Conservation (phyloP, 2,329 filamentous ascomycete genomes). For the Paradendryphiella salina region DNA sequence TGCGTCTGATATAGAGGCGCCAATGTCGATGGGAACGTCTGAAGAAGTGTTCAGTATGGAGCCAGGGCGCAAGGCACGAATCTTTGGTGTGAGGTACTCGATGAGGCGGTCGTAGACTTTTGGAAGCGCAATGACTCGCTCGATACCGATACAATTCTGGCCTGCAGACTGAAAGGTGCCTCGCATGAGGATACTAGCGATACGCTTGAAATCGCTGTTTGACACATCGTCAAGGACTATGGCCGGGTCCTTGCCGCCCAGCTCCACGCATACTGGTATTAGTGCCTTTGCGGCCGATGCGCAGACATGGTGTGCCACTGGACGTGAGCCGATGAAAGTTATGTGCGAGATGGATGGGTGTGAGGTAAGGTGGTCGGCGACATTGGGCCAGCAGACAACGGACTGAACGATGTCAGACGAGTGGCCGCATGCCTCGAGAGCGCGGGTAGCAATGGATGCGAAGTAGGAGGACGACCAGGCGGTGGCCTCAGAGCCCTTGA, state of each 20-base stretch:
- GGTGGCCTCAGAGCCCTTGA: conserved; percentile 94
- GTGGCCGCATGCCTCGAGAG: conserved; percentile 80
- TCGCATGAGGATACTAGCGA: conserved; percentile 82
- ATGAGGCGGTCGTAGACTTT: conserved; percentile 75
- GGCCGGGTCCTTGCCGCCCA: conserved; percentile 93
- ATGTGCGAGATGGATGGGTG: conserved; percentile 84
- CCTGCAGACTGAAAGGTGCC: conserved; percentile 94
- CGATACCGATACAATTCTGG: conserved; percentile 97
- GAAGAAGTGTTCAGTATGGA: conserved; percentile 59
- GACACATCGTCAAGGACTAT: conserved; percentile 80
- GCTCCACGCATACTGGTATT: conserved; percentile 86
- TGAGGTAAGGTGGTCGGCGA: conserved; percentile 78
- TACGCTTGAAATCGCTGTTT: conserved; percentile 66
- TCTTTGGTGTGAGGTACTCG: conserved; percentile 69
- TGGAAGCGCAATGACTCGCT: conserved; percentile 82
- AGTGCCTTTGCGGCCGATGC: conserved; percentile 81
- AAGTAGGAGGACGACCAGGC: conserved; percentile 92
- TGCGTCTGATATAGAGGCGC: conserved; percentile 82
- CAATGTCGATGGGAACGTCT: conserved; percentile 69
- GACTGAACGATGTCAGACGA: conserved; percentile 80
- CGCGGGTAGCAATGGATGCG: conserved; percentile 73
- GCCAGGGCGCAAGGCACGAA: conserved; percentile 74
- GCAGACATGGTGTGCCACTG: conserved; percentile 85
- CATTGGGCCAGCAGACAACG: conserved; percentile 83
- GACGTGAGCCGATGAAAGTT: conserved; percentile 91